Conservation (phyloP, 2,329 filamentous ascomycete genomes). For the Pseudomassariella vexata region DNA sequence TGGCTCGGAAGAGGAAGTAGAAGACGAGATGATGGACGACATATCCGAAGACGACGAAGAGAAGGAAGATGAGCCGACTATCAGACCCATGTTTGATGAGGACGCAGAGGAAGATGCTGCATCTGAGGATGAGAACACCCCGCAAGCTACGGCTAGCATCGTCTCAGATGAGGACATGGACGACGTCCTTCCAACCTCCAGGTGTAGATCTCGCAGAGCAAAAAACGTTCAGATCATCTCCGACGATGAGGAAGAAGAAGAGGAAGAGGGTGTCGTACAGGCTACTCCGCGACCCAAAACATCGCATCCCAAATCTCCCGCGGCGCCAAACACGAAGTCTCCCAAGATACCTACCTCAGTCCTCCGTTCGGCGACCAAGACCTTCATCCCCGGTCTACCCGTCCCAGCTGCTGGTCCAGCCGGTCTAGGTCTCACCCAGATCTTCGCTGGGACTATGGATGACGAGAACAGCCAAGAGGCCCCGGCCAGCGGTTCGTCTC, state of each 20-base stretch:
- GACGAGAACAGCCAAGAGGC: conserved; percentile 53
- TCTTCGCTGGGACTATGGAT: conserved; percentile 86
- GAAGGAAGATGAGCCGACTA: conserved; percentile 20
- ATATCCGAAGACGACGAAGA: conserved; percentile 30
- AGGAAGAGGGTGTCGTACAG: conserved; percentile 31
- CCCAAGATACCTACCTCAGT: conserved; percentile 57
- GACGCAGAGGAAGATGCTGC: conserved; percentile 32
- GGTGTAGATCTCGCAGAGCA: conserved; percentile 35
- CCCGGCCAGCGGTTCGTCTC: conserved; percentile 29
- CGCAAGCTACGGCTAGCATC: conserved; percentile 13
- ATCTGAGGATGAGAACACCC: conserved; percentile 18
- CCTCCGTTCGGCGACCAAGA: conserved; percentile 62
- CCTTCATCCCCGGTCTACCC: conserved; percentile 63
- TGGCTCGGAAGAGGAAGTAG: conserved; percentile 32
- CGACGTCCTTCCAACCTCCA: conserved; percentile 30
- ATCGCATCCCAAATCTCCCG: conserved; percentile 34
- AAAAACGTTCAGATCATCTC: conserved; percentile 50
- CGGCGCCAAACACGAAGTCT: conserved; percentile 36
- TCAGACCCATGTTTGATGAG: conserved; percentile 25
- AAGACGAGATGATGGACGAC: conserved; percentile 29
- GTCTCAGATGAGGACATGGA: conserved; percentile 35
- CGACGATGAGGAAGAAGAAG: conserved; percentile 60
- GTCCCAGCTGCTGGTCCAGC: conserved; percentile 47
- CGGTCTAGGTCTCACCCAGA: conserved; percentile 76
- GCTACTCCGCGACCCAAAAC: conserved; percentile 45